Evolutionary conservation across 78 protist species (phyloP), one percentile per base, ranked within the genome.

Genomic region (Guillardia theta): DNA sequence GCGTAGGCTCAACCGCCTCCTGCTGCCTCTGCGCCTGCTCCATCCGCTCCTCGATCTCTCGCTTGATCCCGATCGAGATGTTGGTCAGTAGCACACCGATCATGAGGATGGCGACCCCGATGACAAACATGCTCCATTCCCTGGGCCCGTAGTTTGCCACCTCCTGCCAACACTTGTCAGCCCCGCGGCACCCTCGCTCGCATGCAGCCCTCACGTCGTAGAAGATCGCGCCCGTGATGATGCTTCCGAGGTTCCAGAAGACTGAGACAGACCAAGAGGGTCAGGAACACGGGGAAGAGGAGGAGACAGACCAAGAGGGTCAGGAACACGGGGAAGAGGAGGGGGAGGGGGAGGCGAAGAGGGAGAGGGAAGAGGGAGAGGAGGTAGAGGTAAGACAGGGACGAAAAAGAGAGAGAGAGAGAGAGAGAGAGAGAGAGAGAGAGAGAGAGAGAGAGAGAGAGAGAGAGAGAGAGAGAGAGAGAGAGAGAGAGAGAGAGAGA

Each of bases 241-340:
- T 70, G 41, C 90, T 78, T 30, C 90, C 90, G 47, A 78, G 44
- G 24, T 78, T 78, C 50, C 48, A 78, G 90, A 43, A 78, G 48
- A 78, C 48, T 45, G 19, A 78, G 90, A 78, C n/a, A n/a, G n/a
- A n/a, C n/a, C n/a, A 30, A 6, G 70, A 9, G 70, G 70, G 70
- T 9, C 30, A 30, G 70, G 70, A 58, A 30, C 27, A 30, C 2
- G 70, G 6, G 70, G 6, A 8, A 6, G 70, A 6, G 70, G 27
- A 30, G 27, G 70, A 58, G 70, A 58, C 39, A 58, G 70, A 1
- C 1, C 39, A 8, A 58, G 27, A 30, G 70, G n/a, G n/a, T n/a
- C n/a, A n/a, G n/a, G n/a, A n/a, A n/a, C n/a, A n/a, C n/a, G n/a
- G 3, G 70, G 6, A 6, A 58, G 2, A 6, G 70, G 27, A 9